A percentile compares a stretch with the other conserved stretches of the same genome.
Evolutionary conservation across 306 rosid species (phyloP).

Genomic region (Prunus salicina): DNA sequence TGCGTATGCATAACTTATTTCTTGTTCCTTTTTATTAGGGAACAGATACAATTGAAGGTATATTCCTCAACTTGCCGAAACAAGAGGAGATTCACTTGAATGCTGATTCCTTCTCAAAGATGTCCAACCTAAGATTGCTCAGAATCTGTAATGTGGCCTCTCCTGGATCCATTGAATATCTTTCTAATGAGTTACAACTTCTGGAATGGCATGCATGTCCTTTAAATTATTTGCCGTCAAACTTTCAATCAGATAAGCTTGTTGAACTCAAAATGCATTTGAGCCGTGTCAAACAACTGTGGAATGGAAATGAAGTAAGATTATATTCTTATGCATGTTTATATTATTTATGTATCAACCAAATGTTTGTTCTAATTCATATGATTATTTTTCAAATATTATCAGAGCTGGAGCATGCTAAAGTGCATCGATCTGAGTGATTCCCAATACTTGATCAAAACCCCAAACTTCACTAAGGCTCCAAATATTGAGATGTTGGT

Average conservation of each 20-base stretch:
- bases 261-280: constrained; percentile 18
- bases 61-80: background rate
- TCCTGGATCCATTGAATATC: background rate
- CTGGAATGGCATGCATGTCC: constrained; percentile 29
- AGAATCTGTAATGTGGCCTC: constrained; percentile 4
- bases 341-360: background rate
- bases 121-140: constrained; percentile 23
- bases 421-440: constrained; percentile 4
- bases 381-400: background rate
- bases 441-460: constrained; percentile 12
- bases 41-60: background rate
- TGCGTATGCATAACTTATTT: background rate
- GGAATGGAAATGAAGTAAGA: constrained; percentile 20
- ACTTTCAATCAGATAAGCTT: constrained; percentile 21
- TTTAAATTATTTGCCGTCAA: constrained; percentile 3
- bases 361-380: background rate
- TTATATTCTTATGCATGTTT: background rate
- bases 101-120: constrained; percentile 11
- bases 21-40: background rate
- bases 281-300: constrained; percentile 12
- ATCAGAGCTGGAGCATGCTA: constrained; percentile 3
- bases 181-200: constrained; percentile 17
- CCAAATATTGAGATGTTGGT: constrained; percentile 25
- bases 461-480: constrained; percentile 10
- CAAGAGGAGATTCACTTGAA: background rate